Percentiles rank a stretch among this genome's conserved stretches.
These are phyloP conservation scores for Axilococcus clingmanii DNA, from an alignment of 139 green algal species.

Conservation along the genomic window DNA sequence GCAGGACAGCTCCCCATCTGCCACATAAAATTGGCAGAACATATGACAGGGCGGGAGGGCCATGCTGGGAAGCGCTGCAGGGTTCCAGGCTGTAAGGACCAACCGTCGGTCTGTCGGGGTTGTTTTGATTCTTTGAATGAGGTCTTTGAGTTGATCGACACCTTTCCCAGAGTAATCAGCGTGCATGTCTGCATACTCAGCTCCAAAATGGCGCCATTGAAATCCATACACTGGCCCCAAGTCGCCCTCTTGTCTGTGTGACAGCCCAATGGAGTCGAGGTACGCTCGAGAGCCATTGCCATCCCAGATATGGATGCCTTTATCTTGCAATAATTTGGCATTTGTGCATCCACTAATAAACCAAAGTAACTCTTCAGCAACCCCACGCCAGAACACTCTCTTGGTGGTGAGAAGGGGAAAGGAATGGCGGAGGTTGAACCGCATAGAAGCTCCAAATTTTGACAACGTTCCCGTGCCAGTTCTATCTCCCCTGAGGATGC, in stretches of 20 bases:
- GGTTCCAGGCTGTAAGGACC: slow-evolving; percentile 97
- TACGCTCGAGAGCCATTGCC: slow-evolving; percentile 76
- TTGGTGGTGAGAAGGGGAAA: slow-evolving; percentile 99
- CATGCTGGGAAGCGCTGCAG: slow-evolving; percentile 84
- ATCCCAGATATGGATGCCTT: slow-evolving; percentile 95
- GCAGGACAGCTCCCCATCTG: slow-evolving; percentile 91
- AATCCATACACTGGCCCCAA: slow-evolving; percentile 98
- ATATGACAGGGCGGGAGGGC: slow-evolving; percentile 98
- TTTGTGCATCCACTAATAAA: slow-evolving; percentile 89
- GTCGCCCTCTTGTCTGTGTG: slow-evolving; percentile 80
- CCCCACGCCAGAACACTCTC: slow-evolving; percentile 91
- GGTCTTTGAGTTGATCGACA: slow-evolving; percentile 92
- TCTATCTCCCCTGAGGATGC: slow-evolving; percentile 68
- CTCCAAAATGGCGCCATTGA: slow-evolving; percentile 99
- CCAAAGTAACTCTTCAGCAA: slow-evolving; percentile 98
- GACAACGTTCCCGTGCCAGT: slow-evolving; percentile 93
- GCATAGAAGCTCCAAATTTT: slow-evolving; percentile 79
- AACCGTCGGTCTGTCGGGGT: slow-evolving; percentile 91
- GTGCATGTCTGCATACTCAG: slow-evolving; percentile 91
- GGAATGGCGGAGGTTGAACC: slow-evolving; percentile 88
- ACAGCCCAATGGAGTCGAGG: slow-evolving; percentile 53
- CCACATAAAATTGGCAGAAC: slow-evolving; percentile 98
- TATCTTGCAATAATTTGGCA: slow-evolving; percentile 68
- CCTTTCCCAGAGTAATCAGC: slow-evolving; percentile 90
- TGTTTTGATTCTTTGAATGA: slow-evolving; percentile 77